These are phyloP conservation scores for Trichophyton equinum DNA, from an alignment of 2,329 filamentous ascomycete genomes.

Conservation along the genomic window DNA sequence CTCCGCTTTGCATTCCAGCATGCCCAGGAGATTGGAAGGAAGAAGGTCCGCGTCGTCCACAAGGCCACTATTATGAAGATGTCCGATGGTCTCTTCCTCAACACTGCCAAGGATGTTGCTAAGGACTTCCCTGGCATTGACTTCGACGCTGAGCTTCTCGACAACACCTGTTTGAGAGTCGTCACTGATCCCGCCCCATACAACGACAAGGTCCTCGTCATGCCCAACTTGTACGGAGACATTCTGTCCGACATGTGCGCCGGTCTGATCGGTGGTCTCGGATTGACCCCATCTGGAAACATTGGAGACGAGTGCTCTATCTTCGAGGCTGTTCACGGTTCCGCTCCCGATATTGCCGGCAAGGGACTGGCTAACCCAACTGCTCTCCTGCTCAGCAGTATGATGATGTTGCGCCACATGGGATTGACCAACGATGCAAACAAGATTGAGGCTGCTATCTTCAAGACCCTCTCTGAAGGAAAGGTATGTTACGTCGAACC, in stretches of 20 bases:
- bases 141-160: slow-evolving; percentile 94
- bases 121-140: slow-evolving; percentile 94
- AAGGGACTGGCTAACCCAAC: slow-evolving; percentile 96
- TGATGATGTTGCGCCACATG: slow-evolving; percentile 99
- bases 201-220: slow-evolving; percentile 98
- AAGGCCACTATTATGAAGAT: slow-evolving; percentile 99
- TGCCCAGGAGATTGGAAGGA: slow-evolving; percentile 81
- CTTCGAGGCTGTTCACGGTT: slow-evolving; percentile 98
- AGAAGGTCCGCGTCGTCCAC: slow-evolving; percentile 95
- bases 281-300: slow-evolving; percentile 94
- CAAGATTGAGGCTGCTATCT: slow-evolving; percentile 88
- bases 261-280: slow-evolving; percentile 92
- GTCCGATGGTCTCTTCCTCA: slow-evolving; percentile 96
- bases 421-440: slow-evolving; percentile 69
- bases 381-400: slow-evolving; percentile 82
- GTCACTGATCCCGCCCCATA: slow-evolving; percentile 91
- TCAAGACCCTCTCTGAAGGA: slow-evolving; percentile 88
- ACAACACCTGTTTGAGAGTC: slow-evolving; percentile 99
- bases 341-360: slow-evolving; percentile 89
- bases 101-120: slow-evolving; percentile 67
- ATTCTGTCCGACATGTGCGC: slow-evolving; percentile 99
- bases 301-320: slow-evolving; percentile 99
- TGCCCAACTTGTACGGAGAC: slow-evolving; percentile 97
- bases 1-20: slow-evolving; percentile 98
- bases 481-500: slow-evolving; percentile 45